These are phyloP conservation scores for Rhodotorula paludigena DNA, from an alignment of 768 basidiomycete species.

Conservation along the genomic window DNA sequence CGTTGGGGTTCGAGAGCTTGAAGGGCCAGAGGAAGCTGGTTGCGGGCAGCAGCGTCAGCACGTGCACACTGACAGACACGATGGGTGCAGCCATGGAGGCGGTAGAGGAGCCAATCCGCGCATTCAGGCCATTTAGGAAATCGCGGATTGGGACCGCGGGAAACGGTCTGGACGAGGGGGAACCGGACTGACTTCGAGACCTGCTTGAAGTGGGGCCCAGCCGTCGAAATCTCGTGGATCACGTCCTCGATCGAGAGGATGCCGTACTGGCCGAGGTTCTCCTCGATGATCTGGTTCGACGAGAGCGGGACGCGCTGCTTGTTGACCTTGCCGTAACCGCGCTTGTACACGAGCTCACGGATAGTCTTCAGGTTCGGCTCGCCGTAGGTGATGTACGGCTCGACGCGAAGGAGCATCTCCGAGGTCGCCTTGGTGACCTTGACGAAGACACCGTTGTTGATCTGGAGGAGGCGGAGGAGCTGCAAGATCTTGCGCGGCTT, in stretches of 20 bases:
- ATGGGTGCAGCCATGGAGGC: background rate
- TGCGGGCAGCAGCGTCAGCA: background rate
- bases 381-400: slow-evolving; percentile 97
- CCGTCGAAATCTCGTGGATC: slow-evolving; percentile 90
- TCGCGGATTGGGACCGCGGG: too few species aligned
- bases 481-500: slow-evolving; percentile 99
- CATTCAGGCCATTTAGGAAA: too few species aligned
- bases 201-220: slow-evolving; percentile 99
- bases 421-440: slow-evolving; percentile 93
- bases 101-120: too few species aligned
- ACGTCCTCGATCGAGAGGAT: slow-evolving; percentile 97
- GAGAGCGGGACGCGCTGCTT: slow-evolving; percentile 94
- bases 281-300: slow-evolving; percentile 90
- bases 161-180: too few species aligned
- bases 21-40: slow-evolving; percentile 97
- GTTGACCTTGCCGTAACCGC: slow-evolving; percentile 96
- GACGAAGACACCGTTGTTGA: slow-evolving; percentile 99
- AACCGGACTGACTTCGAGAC: slow-evolving; percentile 50
- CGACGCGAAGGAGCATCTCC: slow-evolving; percentile 96
- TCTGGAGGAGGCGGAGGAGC: slow-evolving; percentile 94
- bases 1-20: slow-evolving; percentile 98
- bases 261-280: slow-evolving; percentile 81
- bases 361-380: slow-evolving; percentile 95
- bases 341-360: slow-evolving; percentile 98
- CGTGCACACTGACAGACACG: background rate